These are phyloP conservation scores for Blastocystis sp. DNA, from an alignment of 352 stramenopile genomes.

Conservation along the genomic window DNA sequence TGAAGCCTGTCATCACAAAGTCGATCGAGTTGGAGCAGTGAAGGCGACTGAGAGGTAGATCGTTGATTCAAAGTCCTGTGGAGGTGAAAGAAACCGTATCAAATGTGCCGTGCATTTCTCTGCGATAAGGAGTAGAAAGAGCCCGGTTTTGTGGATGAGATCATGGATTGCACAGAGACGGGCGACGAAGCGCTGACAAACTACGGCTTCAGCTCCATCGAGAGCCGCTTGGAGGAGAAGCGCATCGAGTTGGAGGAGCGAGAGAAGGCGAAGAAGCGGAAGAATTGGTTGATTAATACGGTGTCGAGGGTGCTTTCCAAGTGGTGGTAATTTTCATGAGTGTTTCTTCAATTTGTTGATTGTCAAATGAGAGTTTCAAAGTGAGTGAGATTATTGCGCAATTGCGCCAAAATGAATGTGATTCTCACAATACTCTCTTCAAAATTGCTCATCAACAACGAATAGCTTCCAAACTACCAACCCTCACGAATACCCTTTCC, in stretches of 20 bases:
- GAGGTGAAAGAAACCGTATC: not conserved
- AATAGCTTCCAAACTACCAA: too few species aligned
- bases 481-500: too few species aligned
- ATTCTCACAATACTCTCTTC: too few species aligned
- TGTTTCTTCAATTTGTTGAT: too few species aligned
- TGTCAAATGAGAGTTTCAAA: too few species aligned
- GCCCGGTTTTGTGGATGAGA: slow-evolving; percentile 34
- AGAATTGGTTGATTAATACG: slow-evolving; percentile 34
- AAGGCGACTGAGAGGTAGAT: slow-evolving; percentile 8
- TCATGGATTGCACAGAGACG: slow-evolving; percentile 1
- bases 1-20: slow-evolving; percentile 3
- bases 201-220: slow-evolving; percentile 58
- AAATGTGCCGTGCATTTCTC: not conserved
- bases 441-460: too few species aligned
- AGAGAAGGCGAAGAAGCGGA: slow-evolving; percentile 18
- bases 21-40: not conserved
- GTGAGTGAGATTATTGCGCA: too few species aligned
- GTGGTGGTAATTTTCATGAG: slow-evolving; percentile 15
- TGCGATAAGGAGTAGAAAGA: not conserved
- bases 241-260: slow-evolving; percentile 34
- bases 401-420: too few species aligned
- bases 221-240: slow-evolving; percentile 57
- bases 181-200: slow-evolving; percentile 39
- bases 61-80: slow-evolving; percentile 1
- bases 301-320: slow-evolving; percentile 30